Conservation (phyloP, 2,329 filamentous ascomycete genomes). For the Uncinocarpus reesii region DNA sequence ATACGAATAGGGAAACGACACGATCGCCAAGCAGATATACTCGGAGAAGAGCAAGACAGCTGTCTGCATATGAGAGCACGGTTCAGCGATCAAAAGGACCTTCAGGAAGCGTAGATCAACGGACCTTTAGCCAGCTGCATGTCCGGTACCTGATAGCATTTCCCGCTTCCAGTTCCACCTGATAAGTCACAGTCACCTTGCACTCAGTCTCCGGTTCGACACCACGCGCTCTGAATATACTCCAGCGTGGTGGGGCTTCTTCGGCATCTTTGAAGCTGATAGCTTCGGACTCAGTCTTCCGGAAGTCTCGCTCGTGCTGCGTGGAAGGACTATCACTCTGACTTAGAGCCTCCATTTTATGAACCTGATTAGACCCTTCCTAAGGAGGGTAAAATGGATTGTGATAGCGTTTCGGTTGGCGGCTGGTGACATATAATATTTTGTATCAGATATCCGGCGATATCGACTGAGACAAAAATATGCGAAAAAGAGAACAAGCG, state of each 20-base stretch:
- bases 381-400: neutral
- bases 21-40: conserved; percentile 86
- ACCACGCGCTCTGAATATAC: neutral
- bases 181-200: conserved; percentile 42
- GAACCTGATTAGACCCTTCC: neutral
- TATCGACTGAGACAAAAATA: neutral
- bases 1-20: conserved; percentile 94
- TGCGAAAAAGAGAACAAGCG: too few species aligned
- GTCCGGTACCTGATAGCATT: conserved; percentile 84
- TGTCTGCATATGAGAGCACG: conserved; percentile 41
- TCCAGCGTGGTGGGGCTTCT: neutral
- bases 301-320: neutral
- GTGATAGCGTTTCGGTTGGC: neutral
- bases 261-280: neutral
- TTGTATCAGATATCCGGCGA: neutral
- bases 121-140: conserved; percentile 81
- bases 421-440: conserved; percentile 3
- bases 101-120: conserved; percentile 14
- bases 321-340: neutral
- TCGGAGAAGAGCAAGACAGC: conserved; percentile 84
- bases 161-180: conserved; percentile 65
- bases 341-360: conserved; percentile 3
- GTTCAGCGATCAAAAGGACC: neutral
- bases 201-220: neutral
- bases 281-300: neutral